Conservation (phyloP, 495 filamentous ascomycete species). For the Hyaloscypha variabilis region DNA sequence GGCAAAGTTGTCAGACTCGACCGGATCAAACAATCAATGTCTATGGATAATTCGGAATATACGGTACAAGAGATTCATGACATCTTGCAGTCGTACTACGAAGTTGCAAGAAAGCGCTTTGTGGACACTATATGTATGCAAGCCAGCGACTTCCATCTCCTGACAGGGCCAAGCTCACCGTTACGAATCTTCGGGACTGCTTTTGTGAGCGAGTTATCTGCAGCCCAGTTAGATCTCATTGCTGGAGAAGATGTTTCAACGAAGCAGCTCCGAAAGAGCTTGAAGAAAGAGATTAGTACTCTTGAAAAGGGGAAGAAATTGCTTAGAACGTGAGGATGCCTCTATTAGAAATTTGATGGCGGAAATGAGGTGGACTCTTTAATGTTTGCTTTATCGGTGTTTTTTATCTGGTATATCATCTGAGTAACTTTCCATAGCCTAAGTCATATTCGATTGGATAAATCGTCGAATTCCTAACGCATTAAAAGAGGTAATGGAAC, state of each 20-base stretch:
- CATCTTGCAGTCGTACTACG: constrained; percentile 42
- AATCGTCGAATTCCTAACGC: too few species aligned
- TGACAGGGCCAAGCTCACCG: constrained; percentile 1
- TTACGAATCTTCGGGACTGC: constrained; percentile 9
- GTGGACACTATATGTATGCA: constrained; percentile 38
- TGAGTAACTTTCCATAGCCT: too few species aligned
- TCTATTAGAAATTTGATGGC: background rate
- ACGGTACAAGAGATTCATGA: constrained; percentile 38
- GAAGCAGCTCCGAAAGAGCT: constrained; percentile 36
- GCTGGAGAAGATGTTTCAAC: constrained; percentile 46
- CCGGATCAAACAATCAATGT: background rate
- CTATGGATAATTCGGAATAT: constrained; percentile 12
- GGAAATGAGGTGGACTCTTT: too few species aligned
- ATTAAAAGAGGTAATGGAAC: too few species aligned
- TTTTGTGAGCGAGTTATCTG: constrained; percentile 30
- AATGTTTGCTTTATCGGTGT: too few species aligned
- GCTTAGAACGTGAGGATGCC: constrained; percentile 6
- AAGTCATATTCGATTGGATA: too few species aligned
- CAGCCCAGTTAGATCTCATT: constrained; percentile 45
- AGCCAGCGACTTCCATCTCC: constrained; percentile 5
- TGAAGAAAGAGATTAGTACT: constrained; percentile 44
- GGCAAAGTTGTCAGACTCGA: background rate
- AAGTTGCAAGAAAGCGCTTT: constrained; percentile 46
- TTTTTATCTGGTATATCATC: too few species aligned
- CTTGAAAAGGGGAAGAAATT: constrained; percentile 35